Conservation (phyloP, 768 basidiomycete species). For the Suillus variegatus region DNA sequence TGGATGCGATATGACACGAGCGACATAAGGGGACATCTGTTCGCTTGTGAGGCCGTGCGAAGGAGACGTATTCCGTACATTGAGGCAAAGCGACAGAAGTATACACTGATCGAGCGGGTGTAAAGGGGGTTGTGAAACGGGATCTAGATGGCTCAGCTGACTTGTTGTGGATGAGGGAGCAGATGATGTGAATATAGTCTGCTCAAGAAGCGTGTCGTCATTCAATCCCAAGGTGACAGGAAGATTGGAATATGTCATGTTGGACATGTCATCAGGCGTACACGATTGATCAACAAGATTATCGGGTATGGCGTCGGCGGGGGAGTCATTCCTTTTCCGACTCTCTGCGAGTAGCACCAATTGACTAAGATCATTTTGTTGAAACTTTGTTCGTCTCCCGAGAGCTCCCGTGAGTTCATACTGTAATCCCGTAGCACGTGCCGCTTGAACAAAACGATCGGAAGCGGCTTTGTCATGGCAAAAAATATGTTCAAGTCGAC, state of each 20-base stretch:
- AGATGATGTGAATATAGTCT: conserved; percentile 87
- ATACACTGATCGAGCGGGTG: conserved; percentile 95
- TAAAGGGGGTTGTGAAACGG: conserved; percentile 79
- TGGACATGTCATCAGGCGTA: conserved; percentile 10
- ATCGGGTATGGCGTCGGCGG: conserved; percentile 11
- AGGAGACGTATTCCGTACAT: conserved; percentile 87
- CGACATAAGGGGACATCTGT: conserved; percentile 91
- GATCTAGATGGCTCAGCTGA: conserved; percentile 72
- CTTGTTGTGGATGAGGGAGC: conserved; percentile 45
- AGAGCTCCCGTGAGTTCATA: conserved; percentile 93
- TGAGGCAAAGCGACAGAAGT: conserved; percentile 87
- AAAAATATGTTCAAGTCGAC: conserved; percentile 77
- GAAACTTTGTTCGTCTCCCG: conserved; percentile 94
- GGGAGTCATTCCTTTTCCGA: conserved; percentile 40
- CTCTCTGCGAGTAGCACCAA: conserved; percentile 94
- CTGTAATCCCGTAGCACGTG: conserved; percentile 73
- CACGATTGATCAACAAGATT: conserved; percentile 14
- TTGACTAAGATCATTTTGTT: conserved; percentile 81
- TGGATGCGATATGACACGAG: conserved; percentile 87
- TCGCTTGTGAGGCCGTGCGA: conserved; percentile 86
- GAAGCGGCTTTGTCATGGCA: conserved; percentile 77
- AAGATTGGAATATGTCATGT: conserved; percentile 31
- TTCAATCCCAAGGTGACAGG: conserved; percentile 87
- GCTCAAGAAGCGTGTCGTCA: conserved; percentile 95
- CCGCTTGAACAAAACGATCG: conserved; percentile 75